Evolutionary conservation across 202 grass and related monocot genomes (phyloP).

Genomic region (Zizania palustris): DNA sequence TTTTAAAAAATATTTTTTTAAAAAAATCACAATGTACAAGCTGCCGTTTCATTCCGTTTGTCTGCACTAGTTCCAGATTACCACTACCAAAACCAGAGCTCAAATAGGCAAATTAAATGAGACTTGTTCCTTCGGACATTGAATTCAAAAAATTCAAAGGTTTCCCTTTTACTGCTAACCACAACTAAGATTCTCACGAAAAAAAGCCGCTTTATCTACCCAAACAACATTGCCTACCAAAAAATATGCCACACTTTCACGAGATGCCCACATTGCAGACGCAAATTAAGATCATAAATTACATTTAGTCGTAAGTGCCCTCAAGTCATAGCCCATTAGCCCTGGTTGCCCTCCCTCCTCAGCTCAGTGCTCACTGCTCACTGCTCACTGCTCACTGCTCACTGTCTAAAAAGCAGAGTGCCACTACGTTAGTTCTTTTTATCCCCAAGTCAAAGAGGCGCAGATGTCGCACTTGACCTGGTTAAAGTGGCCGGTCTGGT

Average conservation of each 20-base stretch:
- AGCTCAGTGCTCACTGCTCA: neutral
- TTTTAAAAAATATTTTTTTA: too few relatives aligned
- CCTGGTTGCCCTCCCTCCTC: neutral
- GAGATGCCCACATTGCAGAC: constrained; percentile 24
- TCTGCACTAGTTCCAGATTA: neutral
- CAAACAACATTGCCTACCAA: neutral
- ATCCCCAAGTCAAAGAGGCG: constrained; percentile 40
- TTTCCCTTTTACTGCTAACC: constrained; percentile 3
- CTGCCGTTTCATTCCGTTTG: neutral
- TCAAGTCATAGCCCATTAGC: neutral
- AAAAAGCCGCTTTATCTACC: neutral
- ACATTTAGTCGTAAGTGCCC: constrained; percentile 9
- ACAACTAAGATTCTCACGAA: neutral
- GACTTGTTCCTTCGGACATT: neutral
- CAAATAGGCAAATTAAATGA: neutral
- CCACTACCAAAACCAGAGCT: neutral
- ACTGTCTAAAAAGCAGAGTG: constrained; percentile 48
- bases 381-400: too few relatives aligned
- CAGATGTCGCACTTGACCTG: constrained; percentile 35
- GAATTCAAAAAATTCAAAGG: neutral
- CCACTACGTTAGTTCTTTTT: constrained; percentile 29
- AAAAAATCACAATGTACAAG: too few relatives aligned
- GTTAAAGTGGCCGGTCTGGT: constrained; percentile 24
- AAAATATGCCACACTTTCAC: neutral
- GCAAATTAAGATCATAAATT: neutral